A percentile compares a stretch with the other conserved stretches of the same genome.
These are phyloP conservation scores for Prunus armeniaca DNA, from an alignment of 306 rosid genomes.

Conservation along the genomic window DNA sequence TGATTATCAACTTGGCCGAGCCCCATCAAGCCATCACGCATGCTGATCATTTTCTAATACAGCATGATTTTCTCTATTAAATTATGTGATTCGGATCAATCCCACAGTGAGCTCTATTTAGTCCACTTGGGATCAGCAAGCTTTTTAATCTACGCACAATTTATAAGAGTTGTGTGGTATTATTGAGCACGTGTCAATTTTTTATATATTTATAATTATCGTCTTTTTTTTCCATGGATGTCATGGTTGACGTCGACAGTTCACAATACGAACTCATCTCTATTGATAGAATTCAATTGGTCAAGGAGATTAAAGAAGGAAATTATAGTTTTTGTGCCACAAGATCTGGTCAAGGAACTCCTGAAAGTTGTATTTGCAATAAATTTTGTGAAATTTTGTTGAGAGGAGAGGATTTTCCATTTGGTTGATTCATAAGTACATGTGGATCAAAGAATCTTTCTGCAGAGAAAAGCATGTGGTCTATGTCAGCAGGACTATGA, in stretches of 20 bases:
- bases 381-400: conserved; percentile 2
- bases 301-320: conserved; percentile 18
- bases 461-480: conserved; percentile 37
- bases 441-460: conserved; percentile 43
- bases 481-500: conserved; percentile 42
- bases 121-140: conserved; percentile 4
- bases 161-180: background rate
- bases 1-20: conserved; percentile 10
- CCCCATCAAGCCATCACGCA: conserved; percentile 12
- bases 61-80: conserved; percentile 22
- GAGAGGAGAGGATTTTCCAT: conserved; percentile 1
- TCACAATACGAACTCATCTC: conserved; percentile 7
- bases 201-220: background rate
- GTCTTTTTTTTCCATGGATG: background rate
- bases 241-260: background rate
- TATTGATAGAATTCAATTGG: conserved; percentile 10
- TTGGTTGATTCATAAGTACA: conserved; percentile 37
- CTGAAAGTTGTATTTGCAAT: conserved; percentile 13
- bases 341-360: conserved; percentile 21
- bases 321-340: conserved; percentile 1
- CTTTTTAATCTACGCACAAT: background rate
- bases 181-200: background rate
- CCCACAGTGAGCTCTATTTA: background rate
- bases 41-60: conserved; percentile 15
- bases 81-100: conserved; percentile 20